Conservation (phyloP, 2,329 filamentous ascomycete genomes). For the Fusarium foetens region DNA sequence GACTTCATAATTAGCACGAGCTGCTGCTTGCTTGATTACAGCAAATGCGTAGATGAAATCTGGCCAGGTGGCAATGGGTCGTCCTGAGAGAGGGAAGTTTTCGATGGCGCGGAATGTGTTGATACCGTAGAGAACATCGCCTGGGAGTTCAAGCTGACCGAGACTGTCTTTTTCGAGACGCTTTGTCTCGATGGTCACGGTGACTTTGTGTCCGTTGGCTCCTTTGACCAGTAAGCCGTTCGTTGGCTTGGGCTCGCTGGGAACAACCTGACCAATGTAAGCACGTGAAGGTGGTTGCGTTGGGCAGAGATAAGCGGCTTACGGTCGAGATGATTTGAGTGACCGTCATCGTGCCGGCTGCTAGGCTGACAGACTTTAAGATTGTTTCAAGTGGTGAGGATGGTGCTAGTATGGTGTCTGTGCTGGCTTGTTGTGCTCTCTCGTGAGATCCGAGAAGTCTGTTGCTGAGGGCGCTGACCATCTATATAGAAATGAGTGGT, state of each 20-base stretch:
- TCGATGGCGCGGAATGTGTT: constrained; percentile 7
- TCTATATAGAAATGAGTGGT: neutral
- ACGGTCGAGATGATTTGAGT: neutral
- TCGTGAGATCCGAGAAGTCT: neutral
- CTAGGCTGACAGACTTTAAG: neutral
- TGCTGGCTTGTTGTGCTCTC: neutral
- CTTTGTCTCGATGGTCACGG: neutral
- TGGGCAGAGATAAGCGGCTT: neutral
- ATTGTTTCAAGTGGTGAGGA: neutral
- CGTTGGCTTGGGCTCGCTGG: neutral
- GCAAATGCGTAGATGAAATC: constrained; percentile 3
- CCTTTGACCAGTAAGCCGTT: neutral
- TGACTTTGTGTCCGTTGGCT: neutral
- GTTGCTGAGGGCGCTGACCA: neutral
- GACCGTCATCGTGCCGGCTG: neutral
- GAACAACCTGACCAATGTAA: neutral
- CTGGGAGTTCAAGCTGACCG: neutral
- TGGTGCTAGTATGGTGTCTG: neutral
- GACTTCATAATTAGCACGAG: constrained; percentile 1
- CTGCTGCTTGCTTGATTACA: constrained; percentile 4
- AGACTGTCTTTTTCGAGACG: constrained; percentile 6
- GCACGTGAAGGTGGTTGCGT: neutral
- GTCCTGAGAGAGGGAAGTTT: constrained; percentile 7
- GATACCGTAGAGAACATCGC: neutral
- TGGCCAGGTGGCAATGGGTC: neutral